These are phyloP conservation scores for Tuber brumale DNA, from an alignment of 495 filamentous ascomycete species.

Conservation along the genomic window DNA sequence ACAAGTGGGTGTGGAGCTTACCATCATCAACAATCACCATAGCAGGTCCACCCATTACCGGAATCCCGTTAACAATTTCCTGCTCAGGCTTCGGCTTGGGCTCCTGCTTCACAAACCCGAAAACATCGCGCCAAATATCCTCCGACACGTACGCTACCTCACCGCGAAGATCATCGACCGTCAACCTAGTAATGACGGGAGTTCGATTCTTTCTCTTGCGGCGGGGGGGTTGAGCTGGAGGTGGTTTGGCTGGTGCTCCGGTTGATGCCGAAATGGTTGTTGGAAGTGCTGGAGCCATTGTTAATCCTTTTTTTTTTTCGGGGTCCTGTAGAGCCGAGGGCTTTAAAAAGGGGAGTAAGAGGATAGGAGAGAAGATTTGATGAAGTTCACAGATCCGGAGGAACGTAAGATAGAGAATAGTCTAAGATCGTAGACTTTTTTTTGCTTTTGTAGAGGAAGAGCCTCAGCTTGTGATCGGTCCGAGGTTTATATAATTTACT, in stretches of 20 bases:
- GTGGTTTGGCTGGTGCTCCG: slow-evolving; percentile 11
- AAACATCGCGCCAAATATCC: slow-evolving; percentile 75
- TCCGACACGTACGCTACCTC: slow-evolving; percentile 81
- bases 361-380: slow-evolving; percentile 8
- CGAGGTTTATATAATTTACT: background rate
- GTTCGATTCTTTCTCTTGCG: slow-evolving; percentile 48
- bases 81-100: slow-evolving; percentile 38
- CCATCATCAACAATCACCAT: slow-evolving; percentile 30
- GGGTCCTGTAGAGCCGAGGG: background rate
- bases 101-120: slow-evolving; percentile 51
- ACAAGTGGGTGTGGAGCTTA: slow-evolving; percentile 15
- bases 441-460: slow-evolving; percentile 11
- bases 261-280: slow-evolving; percentile 17
- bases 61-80: slow-evolving; percentile 42
- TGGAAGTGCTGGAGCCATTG: slow-evolving; percentile 32
- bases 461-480: slow-evolving; percentile 19
- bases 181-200: slow-evolving; percentile 58
- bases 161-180: slow-evolving; percentile 79
- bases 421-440: background rate
- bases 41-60: slow-evolving; percentile 7
- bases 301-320: background rate
- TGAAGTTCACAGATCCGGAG: slow-evolving; percentile 10
- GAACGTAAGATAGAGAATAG: slow-evolving; percentile 5
- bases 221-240: slow-evolving; percentile 27
- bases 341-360: background rate